Evolutionary conservation across 2,329 filamentous ascomycete genomes (phyloP).

Genomic region (Exophiala sp.): DNA sequence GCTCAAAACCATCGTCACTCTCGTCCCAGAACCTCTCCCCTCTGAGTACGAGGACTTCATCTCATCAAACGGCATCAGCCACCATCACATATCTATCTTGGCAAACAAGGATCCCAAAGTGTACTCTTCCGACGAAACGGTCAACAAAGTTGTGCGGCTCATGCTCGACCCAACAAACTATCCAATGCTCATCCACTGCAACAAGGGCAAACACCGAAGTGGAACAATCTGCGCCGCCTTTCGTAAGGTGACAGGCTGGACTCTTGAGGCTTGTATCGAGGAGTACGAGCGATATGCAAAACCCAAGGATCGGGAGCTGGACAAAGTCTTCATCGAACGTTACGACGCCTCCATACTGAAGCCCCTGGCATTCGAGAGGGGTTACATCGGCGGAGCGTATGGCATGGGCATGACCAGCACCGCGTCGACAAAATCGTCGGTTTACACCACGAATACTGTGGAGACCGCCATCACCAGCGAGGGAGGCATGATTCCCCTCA

Average conservation of each 20-base stretch:
- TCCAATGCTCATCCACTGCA: slow-evolving; percentile 83
- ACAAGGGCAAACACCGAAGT: slow-evolving; percentile 88
- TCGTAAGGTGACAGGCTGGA: slow-evolving; percentile 66
- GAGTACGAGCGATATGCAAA: slow-evolving; percentile 65
- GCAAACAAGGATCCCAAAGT: slow-evolving; percentile 74
- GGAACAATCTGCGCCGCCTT: slow-evolving; percentile 81
- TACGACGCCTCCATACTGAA: slow-evolving; percentile 27
- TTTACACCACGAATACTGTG: slow-evolving; percentile 28
- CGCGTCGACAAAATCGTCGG: slow-evolving; percentile 22
- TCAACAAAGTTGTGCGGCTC: slow-evolving; percentile 64
- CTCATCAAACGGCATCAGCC: slow-evolving; percentile 59
- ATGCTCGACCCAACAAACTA: slow-evolving; percentile 68
- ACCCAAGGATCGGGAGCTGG: slow-evolving; percentile 43
- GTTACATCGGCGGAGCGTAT: slow-evolving; percentile 28
- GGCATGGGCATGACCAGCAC: slow-evolving; percentile 15
- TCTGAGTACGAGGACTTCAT: slow-evolving; percentile 57
- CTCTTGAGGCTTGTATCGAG: slow-evolving; percentile 54
- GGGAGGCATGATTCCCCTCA: slow-evolving; percentile 4
- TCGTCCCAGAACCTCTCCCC: slow-evolving; percentile 47
- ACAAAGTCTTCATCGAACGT: slow-evolving; percentile 27
- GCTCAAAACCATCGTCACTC: slow-evolving; percentile 66
- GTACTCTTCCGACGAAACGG: slow-evolving; percentile 59
- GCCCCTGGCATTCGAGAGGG: slow-evolving; percentile 25
- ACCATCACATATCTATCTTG: slow-evolving; percentile 69
- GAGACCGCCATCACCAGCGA: slow-evolving; percentile 20